Percentiles rank a stretch among this genome's conserved stretches.
These are phyloP conservation scores for Melaleuca quinquenervia DNA, from an alignment of 345 rosid species.

Conservation along the genomic window DNA sequence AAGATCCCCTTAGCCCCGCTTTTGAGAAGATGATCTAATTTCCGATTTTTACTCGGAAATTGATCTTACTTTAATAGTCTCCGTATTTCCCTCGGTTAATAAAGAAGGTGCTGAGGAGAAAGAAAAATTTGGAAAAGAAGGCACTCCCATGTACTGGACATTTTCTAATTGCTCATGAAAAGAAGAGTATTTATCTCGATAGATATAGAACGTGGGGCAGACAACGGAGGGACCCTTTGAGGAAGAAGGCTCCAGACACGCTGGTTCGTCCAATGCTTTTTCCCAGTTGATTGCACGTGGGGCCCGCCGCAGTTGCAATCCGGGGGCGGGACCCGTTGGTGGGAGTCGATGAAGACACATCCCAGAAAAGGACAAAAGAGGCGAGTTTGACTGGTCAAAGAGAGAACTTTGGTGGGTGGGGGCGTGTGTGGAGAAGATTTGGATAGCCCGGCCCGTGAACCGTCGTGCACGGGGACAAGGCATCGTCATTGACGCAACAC, in stretches of 20 bases:
- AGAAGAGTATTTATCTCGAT: no score
- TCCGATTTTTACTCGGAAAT: neutral
- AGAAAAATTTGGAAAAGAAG: no score
- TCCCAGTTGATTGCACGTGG: neutral
- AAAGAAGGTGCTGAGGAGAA: neutral
- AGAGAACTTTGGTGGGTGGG: neutral
- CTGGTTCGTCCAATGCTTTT: neutral
- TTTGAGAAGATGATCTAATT: no score
- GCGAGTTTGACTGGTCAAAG: neutral
- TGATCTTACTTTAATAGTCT: neutral
- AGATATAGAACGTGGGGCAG: no score
- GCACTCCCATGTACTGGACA: no score
- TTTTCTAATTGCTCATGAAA: no score
- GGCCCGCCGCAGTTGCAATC: neutral
- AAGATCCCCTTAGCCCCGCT: no score
- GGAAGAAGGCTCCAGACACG: neutral
- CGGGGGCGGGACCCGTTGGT: no score
- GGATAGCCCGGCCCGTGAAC: neutral
- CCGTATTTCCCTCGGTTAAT: neutral
- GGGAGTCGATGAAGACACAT: no score
- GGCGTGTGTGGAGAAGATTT: no score
- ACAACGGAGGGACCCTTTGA: no score
- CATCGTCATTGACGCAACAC: neutral
- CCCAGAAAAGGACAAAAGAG: neutral
- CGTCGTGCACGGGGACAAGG: neutral